Percentiles rank a stretch among this genome's conserved stretches.
Evolutionary conservation across 1,139 yeast genomes (phyloP).

Genomic region (Tardiomyces blankii): DNA sequence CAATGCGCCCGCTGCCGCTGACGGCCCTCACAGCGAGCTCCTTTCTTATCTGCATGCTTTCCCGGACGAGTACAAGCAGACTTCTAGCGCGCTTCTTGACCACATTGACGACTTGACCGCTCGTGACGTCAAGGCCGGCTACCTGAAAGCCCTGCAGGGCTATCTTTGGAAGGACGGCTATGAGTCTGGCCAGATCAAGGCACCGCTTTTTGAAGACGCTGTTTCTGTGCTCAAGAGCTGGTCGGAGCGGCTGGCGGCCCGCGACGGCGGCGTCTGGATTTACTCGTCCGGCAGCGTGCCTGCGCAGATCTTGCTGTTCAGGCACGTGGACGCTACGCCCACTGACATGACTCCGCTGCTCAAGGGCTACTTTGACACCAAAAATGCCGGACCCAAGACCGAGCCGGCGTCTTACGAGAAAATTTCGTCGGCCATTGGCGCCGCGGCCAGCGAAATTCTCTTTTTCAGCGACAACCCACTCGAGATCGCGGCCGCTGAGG

Average conservation of each 20-base stretch:
- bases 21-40: conserved; percentile 5
- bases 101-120: conserved; percentile 50
- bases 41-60: conserved; percentile 32
- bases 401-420: conserved; percentile 45
- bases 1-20: not conserved
- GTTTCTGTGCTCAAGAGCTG: conserved; percentile 40
- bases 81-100: conserved; percentile 24
- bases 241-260: conserved; percentile 12
- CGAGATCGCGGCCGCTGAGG: conserved; percentile 51
- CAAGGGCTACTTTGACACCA: conserved; percentile 72
- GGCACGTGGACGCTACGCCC: conserved; percentile 35
- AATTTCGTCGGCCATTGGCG: conserved; percentile 41
- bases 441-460: conserved; percentile 30
- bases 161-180: conserved; percentile 75
- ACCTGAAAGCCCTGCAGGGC: conserved; percentile 73
- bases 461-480: conserved; percentile 58
- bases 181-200: conserved; percentile 56
- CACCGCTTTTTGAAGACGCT: conserved; percentile 73
- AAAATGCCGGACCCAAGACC: conserved; percentile 67
- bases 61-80: conserved; percentile 27
- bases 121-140: conserved; percentile 67
- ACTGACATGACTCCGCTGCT: conserved; percentile 28
- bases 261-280: conserved; percentile 37
- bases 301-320: conserved; percentile 73
- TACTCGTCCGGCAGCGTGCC: conserved; percentile 88